These are phyloP conservation scores for Trichoderma semiorbis DNA, from an alignment of 2,329 filamentous ascomycete genomes.

Conservation along the genomic window DNA sequence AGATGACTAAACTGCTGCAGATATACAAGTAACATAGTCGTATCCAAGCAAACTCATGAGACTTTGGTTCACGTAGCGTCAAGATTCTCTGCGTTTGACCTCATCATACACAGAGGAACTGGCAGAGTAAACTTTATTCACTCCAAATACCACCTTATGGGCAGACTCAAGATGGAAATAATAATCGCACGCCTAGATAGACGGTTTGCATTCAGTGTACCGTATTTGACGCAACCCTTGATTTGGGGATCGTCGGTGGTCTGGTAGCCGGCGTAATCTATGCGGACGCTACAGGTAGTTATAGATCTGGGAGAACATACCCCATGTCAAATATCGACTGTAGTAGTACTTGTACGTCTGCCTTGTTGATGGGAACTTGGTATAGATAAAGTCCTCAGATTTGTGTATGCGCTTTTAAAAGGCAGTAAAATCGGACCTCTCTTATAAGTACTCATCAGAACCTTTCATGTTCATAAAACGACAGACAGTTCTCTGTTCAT, in stretches of 20 bases:
- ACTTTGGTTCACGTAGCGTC: neutral
- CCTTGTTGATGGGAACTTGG: neutral
- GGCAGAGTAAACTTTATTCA: neutral
- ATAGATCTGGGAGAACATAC: neutral
- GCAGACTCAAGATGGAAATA: neutral
- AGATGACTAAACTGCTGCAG: rapidly evolving
- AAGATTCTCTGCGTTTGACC: neutral
- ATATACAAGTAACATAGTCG: neutral
- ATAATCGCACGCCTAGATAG: neutral
- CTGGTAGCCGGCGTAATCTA: neutral
- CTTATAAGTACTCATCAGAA: neutral
- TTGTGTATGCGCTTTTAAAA: neutral
- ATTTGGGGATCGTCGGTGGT: neutral
- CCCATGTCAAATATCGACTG: neutral
- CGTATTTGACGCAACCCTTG: neutral
- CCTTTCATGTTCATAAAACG: neutral
- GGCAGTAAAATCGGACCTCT: neutral
- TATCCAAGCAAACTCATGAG: neutral
- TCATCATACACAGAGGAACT: neutral
- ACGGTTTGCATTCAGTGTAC: neutral
- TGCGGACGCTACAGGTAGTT: neutral
- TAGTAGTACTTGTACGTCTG: neutral
- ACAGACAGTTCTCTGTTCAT: neutral
- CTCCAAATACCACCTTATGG: rapidly evolving
- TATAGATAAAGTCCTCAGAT: neutral